Conservation (phyloP, 345 rosid species). For the Cardamine occulta region DNA sequence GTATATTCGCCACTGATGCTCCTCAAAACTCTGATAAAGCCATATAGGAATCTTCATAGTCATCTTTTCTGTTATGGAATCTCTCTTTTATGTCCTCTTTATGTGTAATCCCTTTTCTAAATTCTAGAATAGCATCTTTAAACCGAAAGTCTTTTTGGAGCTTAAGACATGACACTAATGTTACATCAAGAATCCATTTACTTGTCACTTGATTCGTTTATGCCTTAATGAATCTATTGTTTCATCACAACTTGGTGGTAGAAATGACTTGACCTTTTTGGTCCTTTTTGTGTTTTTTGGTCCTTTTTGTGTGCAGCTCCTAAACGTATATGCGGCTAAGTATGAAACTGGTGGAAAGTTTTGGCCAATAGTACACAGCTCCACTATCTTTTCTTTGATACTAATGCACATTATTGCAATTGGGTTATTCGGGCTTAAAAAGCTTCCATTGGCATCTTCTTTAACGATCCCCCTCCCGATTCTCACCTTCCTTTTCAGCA, state of each 20-base stretch:
- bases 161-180: conserved; percentile 30
- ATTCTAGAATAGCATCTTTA: conserved; percentile 37
- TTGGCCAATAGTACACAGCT: conserved; percentile 82
- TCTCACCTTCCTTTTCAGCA: conserved; percentile 75
- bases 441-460: conserved; percentile 73
- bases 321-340: conserved; percentile 78
- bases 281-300: conserved; percentile 26
- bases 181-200: conserved; percentile 36
- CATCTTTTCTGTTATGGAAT: conserved; percentile 28
- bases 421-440: conserved; percentile 83
- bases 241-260: conserved; percentile 31
- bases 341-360: conserved; percentile 76
- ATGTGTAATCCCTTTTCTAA: conserved; percentile 7
- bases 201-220: conserved; percentile 33
- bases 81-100: conserved; percentile 26
- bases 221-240: neutral
- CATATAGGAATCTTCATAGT: conserved; percentile 34
- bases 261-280: conserved; percentile 15
- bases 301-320: conserved; percentile 57
- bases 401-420: conserved; percentile 89
- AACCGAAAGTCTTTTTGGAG: conserved; percentile 28
- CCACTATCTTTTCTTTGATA: conserved; percentile 71
- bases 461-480: conserved; percentile 78
- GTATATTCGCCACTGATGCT: conserved; percentile 29
- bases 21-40: conserved; percentile 30